Base-by-base conservation (phyloP, 106 monocot species). In the Dendrobium catenatum region DNA sequence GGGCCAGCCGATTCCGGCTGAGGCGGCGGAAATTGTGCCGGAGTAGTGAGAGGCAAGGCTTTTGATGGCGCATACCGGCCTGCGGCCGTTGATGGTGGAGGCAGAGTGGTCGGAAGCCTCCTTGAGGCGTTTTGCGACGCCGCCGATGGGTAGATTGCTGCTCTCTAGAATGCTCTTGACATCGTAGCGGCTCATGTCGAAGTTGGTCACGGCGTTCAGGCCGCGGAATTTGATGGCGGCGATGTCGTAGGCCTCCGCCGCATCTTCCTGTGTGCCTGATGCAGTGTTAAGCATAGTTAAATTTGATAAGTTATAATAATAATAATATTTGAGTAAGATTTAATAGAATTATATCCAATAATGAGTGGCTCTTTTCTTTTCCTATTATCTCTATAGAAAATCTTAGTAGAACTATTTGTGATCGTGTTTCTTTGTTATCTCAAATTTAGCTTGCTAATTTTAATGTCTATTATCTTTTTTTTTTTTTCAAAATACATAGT, bases 111-210 rank as follows among this genome's bases (percentile, higher is more conserved):
- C 90, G 0, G 88, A 43, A 3, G 79, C 84, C 4, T 95, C 98
- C 59, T 99, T 99, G 73, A 99, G 89, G 24, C 98, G 92, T 88
- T 95, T 99, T 16, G 98, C 98, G 1, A 91, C 95, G 9, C 87
- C 89, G 1, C 98, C 98, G 42, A 99, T 91, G 24, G 98, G 98
- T 0, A 95, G 87, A 0, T 91, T 90, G 86, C 84, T 93, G 93
- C 98, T 95, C 68, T 99, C 98, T 0, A 99, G 89, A 76, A 99
- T 99, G 89, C 93, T 90, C 82, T 99, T 95, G 33, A 99, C 98
- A 66, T 99, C 98, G 78, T 99, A 99, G 40, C 93, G 92, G 91
- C 85, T 99, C 98, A 99, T 99, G 76, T 95, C 98, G 77, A 99
- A 99, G 88, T 99, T 99, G 7, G 98, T 99, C 59, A 99, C 98